Percentiles rank a stretch among this genome's conserved stretches.
Evolutionary conservation across 331 rosid genomes (phyloP).

Genomic region (Malus hybrid): DNA sequence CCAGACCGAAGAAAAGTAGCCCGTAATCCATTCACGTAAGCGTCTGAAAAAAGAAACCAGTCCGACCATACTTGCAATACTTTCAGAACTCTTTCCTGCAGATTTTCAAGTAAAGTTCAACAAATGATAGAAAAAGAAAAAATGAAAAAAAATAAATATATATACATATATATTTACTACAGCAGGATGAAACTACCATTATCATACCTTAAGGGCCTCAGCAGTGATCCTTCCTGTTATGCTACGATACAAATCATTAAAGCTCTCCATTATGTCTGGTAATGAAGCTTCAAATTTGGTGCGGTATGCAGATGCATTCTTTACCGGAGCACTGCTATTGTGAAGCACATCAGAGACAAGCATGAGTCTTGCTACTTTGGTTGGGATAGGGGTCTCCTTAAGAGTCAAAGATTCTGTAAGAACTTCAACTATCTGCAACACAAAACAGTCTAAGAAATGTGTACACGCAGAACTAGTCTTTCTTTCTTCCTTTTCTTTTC

Average conservation of each 20-base stretch:
- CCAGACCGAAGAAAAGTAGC: constrained; percentile 93
- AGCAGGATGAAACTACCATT: constrained; percentile 2
- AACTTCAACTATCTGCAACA: constrained; percentile 90
- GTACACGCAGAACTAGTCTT: not conserved
- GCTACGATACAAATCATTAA: constrained; percentile 87
- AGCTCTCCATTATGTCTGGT: constrained; percentile 97
- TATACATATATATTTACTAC: not conserved
- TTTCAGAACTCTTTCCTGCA: constrained; percentile 91
- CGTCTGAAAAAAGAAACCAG: constrained; percentile 98
- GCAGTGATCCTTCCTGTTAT: constrained; percentile 96
- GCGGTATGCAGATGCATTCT: constrained; percentile 99
- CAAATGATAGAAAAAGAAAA: not conserved
- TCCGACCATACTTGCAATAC: constrained; percentile 98
- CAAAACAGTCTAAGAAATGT: not conserved
- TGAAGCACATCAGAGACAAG: constrained; percentile 99
- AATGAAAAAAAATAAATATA: too few relatives aligned
- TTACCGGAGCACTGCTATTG: constrained; percentile 99
- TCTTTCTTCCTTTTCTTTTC: not conserved
- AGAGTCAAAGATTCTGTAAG: constrained; percentile 97
- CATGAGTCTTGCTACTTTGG: constrained; percentile 99
- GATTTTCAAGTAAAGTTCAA: constrained; percentile 17
- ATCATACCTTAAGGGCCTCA: constrained; percentile 87
- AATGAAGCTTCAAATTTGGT: constrained; percentile 92
- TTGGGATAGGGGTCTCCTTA: constrained; percentile 94
- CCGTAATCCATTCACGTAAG: constrained; percentile 89